Evolutionary conservation across 2,329 filamentous ascomycete species (phyloP).

Genomic region (Aspergillus uvarum): DNA sequence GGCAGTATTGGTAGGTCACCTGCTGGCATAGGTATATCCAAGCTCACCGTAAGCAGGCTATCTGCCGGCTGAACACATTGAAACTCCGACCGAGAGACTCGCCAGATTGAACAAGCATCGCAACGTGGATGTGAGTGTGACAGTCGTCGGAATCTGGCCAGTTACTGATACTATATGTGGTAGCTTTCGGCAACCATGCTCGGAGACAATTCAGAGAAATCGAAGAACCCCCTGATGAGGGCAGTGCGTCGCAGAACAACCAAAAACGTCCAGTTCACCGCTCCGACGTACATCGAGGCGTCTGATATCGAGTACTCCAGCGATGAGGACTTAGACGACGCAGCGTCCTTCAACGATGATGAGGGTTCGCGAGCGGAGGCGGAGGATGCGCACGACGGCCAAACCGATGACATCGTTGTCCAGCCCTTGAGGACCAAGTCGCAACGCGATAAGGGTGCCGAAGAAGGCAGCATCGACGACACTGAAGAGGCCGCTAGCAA

Average conservation of each 20-base stretch:
- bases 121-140: conserved; percentile 80
- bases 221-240: conserved; percentile 78
- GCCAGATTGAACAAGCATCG: conserved; percentile 95
- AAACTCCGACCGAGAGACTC: conserved; percentile 91
- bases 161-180: conserved; percentile 18
- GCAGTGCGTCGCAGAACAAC: conserved; percentile 77
- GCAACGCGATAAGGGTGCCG: conserved; percentile 36
- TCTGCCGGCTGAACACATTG: conserved; percentile 94
- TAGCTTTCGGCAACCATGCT: conserved; percentile 70
- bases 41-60: conserved; percentile 64
- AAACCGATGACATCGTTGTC: conserved; percentile 43
- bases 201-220: conserved; percentile 72
- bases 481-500: conserved; percentile 27
- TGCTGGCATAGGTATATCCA: conserved; percentile 18
- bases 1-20: conserved; percentile 74
- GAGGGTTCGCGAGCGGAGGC: conserved; percentile 46
- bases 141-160: neutral
- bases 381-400: conserved; percentile 31
- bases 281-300: conserved; percentile 84
- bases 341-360: conserved; percentile 47
- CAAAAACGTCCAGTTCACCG: conserved; percentile 83
- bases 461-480: conserved; percentile 26
- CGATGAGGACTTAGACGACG: conserved; percentile 66
- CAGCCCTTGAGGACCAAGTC: conserved; percentile 47
- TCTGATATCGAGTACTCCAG: conserved; percentile 83